Conservation (phyloP, 1,139 yeast species). For the Magnusiomyces paraingens region DNA sequence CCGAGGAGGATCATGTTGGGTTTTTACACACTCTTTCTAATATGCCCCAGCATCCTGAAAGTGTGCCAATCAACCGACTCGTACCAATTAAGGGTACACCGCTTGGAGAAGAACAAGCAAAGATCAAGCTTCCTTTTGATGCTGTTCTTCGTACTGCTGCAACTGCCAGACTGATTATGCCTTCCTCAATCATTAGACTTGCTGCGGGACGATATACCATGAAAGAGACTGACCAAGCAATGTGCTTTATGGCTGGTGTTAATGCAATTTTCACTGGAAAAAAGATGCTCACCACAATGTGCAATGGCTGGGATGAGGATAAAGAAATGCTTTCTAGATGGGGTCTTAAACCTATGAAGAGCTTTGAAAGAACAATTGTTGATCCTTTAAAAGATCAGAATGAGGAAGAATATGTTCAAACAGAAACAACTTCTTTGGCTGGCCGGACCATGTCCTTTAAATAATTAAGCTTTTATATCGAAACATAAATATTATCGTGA, state of each 20-base stretch:
- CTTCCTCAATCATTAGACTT: slow-evolving; percentile 58
- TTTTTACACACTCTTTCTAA: slow-evolving; percentile 63
- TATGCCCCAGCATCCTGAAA: slow-evolving; percentile 66
- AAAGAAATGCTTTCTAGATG: slow-evolving; percentile 58
- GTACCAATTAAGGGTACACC: slow-evolving; percentile 82
- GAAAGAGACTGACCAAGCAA: slow-evolving; percentile 69
- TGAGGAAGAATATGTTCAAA: neutral
- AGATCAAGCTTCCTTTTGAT: slow-evolving; percentile 48
- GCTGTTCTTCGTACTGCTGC: slow-evolving; percentile 63
- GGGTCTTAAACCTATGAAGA: slow-evolving; percentile 68
- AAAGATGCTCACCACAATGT: slow-evolving; percentile 75
- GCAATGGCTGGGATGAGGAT: slow-evolving; percentile 83
- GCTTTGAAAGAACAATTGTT: slow-evolving; percentile 33
- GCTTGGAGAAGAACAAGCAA: slow-evolving; percentile 42
- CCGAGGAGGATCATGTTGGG: slow-evolving; percentile 62
- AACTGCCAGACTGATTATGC: slow-evolving; percentile 72
- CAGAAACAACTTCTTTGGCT: neutral
- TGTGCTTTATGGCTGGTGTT: slow-evolving; percentile 73
- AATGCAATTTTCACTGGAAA: slow-evolving; percentile 80
- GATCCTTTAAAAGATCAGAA: neutral
- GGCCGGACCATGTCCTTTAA: neutral
- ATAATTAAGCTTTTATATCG: neutral
- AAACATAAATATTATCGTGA: too few relatives aligned
- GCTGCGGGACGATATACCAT: slow-evolving; percentile 81
- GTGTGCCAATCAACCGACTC: slow-evolving; percentile 70